Evolutionary conservation across 2,329 filamentous ascomycete species (phyloP).

Genomic region (Aureobasidium sp.): DNA sequence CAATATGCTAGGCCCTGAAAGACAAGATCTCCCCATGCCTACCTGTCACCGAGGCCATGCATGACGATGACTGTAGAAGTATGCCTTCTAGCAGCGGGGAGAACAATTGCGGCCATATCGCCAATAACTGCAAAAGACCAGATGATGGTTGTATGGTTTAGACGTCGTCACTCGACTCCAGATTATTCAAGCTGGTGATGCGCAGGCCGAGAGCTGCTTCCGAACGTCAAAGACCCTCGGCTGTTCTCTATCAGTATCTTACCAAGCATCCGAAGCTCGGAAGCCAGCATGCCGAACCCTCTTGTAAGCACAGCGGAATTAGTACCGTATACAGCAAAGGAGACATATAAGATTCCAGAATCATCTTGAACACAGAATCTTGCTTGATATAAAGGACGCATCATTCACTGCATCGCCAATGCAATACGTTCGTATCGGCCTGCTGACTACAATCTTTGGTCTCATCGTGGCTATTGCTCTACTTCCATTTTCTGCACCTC

Average conservation of each 20-base stretch:
- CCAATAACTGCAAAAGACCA: neutral
- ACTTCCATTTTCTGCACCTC: neutral
- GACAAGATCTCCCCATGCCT: conserved; percentile 15
- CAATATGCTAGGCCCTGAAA: neutral
- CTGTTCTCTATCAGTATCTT: neutral
- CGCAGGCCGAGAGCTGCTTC: neutral
- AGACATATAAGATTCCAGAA: neutral
- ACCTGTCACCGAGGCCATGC: conserved; percentile 82
- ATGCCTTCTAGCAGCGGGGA: conserved; percentile 74
- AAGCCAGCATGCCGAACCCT: neutral
- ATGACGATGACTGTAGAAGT: conserved; percentile 93
- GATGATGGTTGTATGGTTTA: neutral
- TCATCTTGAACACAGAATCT: neutral
- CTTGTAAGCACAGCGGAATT: conserved; percentile 7
- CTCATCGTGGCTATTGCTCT: conserved; percentile 10
- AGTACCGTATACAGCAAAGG: neutral
- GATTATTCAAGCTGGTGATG: neutral
- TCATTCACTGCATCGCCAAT: neutral
- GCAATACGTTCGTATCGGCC: neutral
- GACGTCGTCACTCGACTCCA: neutral
- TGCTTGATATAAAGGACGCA: neutral
- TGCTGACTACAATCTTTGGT: conserved; percentile 4
- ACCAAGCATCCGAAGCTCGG: neutral
- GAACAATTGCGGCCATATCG: conserved; percentile 50
- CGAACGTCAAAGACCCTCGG: neutral